Evolutionary conservation across 306 rosid genomes (phyloP).

Genomic region (Hippophae gyantsensis): DNA sequence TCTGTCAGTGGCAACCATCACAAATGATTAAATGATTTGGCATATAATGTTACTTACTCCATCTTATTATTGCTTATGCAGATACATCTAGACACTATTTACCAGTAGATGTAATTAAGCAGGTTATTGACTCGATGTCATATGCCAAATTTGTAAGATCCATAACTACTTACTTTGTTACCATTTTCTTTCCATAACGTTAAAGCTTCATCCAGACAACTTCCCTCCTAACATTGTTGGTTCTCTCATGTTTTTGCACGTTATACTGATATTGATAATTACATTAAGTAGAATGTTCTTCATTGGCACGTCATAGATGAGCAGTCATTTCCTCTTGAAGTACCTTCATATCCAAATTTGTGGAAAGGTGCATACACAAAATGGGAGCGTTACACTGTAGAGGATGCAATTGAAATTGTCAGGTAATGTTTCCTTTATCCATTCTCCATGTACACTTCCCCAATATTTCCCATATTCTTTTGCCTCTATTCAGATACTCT

Average conservation of each 20-base stretch:
- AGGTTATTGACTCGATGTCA: slow-evolving; percentile 84
- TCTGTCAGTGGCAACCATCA: neutral
- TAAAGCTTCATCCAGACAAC: slow-evolving; percentile 10
- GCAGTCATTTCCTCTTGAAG: slow-evolving; percentile 84
- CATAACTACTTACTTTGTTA: slow-evolving; percentile 1
- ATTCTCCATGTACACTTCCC: slow-evolving; percentile 8
- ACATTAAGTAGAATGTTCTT: slow-evolving; percentile 68
- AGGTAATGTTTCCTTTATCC: slow-evolving; percentile 45
- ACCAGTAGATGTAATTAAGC: slow-evolving; percentile 68
- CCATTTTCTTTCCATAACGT: slow-evolving; percentile 2
- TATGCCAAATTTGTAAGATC: slow-evolving; percentile 85
- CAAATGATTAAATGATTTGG: slow-evolving; percentile 12
- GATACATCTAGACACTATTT: slow-evolving; percentile 94
- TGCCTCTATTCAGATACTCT: too few relatives aligned
- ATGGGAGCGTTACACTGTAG: slow-evolving; percentile 86
- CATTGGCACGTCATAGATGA: slow-evolving; percentile 96
- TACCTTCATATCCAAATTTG: slow-evolving; percentile 77
- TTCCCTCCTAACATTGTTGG: slow-evolving; percentile 11
- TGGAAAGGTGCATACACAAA: slow-evolving; percentile 92
- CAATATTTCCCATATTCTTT: too few relatives aligned
- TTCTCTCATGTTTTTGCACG: slow-evolving; percentile 17
- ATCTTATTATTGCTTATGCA: slow-evolving; percentile 31
- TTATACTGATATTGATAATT: slow-evolving; percentile 35
- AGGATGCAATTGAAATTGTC: slow-evolving; percentile 86
- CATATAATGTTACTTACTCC: slow-evolving; percentile 19